Base-by-base conservation (phyloP, 257 asterid genomes). In the Echium plantagineum region DNA sequence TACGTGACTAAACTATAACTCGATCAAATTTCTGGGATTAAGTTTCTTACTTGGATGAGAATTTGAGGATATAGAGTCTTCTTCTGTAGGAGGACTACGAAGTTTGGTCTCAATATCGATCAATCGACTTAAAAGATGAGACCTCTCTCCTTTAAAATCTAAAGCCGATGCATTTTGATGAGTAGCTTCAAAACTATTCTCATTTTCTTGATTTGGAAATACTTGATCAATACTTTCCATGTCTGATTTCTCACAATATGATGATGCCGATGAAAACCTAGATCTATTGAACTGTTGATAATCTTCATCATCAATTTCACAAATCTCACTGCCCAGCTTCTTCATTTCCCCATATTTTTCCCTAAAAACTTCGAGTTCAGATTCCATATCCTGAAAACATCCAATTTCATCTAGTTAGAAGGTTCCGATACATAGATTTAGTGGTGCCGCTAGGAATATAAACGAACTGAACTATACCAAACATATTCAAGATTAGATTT, bases 271-370 rank as follows among this genome's bases (percentile, higher is more conserved):
- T 19, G 82, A 24, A 3, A 24, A 77, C 70, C 81, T 91, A 58
- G 87, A 81, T 66, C 13, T 35, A 35, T 69, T 86, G 57, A 77
- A 42, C 22, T 65, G 85, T 20, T 78, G 90, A 66, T 80, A 86
- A 71, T 89, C 86, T 32, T 35, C 96, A 63, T 76, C 89, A 69
- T 82, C 95, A 46, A 81, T 67, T 66, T 90, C 95, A 66, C 89
- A 85, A 18, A 74, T 68, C 71, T 84, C 97, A 32, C 94, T 77
- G 3, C 89, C 83, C 31, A 75, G 70, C 63, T 66, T 71, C 69
- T 64, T 71, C 26, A 89, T 62, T 0, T 59, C 62, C 60, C 95
- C 94, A 17, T 74, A 82, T 64, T 78, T 82, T 9, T 72, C 82
- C 60, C 85, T 59, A 21, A 86, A 89, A 7, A 63, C 52, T 48